Evolutionary conservation across 169 alveolate genomes (phyloP).

Genomic region (Plasmodium blacklocki): DNA sequence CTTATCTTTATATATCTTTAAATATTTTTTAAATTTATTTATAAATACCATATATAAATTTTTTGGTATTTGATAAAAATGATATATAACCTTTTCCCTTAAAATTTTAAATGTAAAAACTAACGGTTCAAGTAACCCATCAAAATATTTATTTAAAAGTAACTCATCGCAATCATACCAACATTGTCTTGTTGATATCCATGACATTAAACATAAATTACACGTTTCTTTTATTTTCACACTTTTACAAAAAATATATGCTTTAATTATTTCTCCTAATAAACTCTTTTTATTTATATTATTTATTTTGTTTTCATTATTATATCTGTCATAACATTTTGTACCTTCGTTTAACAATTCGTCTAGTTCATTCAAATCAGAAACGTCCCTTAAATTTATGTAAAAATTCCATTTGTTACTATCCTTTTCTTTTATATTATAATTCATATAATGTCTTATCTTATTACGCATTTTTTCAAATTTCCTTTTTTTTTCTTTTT

Average conservation of each 20-base stretch:
- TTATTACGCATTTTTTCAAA: slow-evolving; percentile 13
- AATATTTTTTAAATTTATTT: slow-evolving; percentile 19
- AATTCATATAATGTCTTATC: slow-evolving; percentile 9
- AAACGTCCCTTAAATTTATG: slow-evolving; percentile 22
- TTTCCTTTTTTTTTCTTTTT: neutral
- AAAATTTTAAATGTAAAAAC: slow-evolving; percentile 15
- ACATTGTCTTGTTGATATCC: slow-evolving; percentile 30
- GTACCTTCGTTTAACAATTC: slow-evolving; percentile 15
- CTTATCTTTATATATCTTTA: slow-evolving; percentile 20
- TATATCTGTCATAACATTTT: slow-evolving; percentile 6
- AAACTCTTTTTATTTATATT: neutral
- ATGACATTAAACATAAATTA: slow-evolving; percentile 26
- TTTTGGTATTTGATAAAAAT: slow-evolving; percentile 35
- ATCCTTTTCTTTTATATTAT: neutral
- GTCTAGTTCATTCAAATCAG: slow-evolving; percentile 23
- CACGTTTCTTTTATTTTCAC: slow-evolving; percentile 22
- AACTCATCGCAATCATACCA: slow-evolving; percentile 26
- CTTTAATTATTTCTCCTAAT: slow-evolving; percentile 33
- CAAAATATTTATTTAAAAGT: slow-evolving; percentile 29
- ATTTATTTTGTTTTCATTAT: slow-evolving; percentile 2
- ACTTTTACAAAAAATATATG: slow-evolving; percentile 24
- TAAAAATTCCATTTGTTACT: slow-evolving; percentile 15
- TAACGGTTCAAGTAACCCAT: slow-evolving; percentile 24
- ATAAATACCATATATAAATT: slow-evolving; percentile 17
- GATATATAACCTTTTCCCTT: slow-evolving; percentile 26